A percentile compares a stretch with the other conserved stretches of the same genome.
These are phyloP conservation scores for Fusarium luffae DNA, from an alignment of 2,329 filamentous ascomycete species.

Conservation along the genomic window DNA sequence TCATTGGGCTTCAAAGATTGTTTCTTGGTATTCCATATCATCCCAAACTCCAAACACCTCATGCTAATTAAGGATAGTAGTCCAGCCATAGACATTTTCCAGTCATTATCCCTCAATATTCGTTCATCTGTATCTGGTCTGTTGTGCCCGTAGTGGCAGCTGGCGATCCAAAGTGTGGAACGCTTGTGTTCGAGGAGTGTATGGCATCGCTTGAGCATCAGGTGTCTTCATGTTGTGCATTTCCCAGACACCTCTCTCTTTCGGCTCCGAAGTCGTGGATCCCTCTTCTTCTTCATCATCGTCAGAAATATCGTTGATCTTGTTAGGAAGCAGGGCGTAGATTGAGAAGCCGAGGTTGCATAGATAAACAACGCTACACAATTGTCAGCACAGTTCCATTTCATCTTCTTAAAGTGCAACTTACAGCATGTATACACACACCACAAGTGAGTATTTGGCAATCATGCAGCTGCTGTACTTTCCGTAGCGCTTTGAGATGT, in stretches of 20 bases:
- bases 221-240: slow-evolving; percentile 63
- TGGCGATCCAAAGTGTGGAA: slow-evolving; percentile 72
- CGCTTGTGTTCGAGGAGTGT: slow-evolving; percentile 74
- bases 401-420: slow-evolving; percentile 46
- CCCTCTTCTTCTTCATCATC: slow-evolving; percentile 58
- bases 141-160: slow-evolving; percentile 60
- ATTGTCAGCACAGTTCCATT: not conserved
- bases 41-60: slow-evolving; percentile 37
- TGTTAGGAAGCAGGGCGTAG: slow-evolving; percentile 68
- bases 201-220: slow-evolving; percentile 55
- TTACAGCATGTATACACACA: slow-evolving; percentile 75
- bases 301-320: slow-evolving; percentile 59
- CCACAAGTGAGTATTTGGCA: slow-evolving; percentile 74
- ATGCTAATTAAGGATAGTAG: slow-evolving; percentile 34
- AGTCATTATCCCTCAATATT: not conserved
- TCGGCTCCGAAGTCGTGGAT: slow-evolving; percentile 49
- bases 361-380: slow-evolving; percentile 67
- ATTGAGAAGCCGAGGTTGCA: slow-evolving; percentile 68
- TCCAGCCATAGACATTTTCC: not conserved
- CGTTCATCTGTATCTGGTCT: slow-evolving; percentile 30
- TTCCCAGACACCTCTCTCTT: slow-evolving; percentile 65
- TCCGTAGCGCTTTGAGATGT: slow-evolving; percentile 64
- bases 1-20: slow-evolving; percentile 14
- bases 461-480: slow-evolving; percentile 71
- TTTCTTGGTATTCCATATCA: slow-evolving; percentile 32